phyloP scores from a whole-genome alignment of 208 protist species.

The Trypanosoma vivax region DNA sequence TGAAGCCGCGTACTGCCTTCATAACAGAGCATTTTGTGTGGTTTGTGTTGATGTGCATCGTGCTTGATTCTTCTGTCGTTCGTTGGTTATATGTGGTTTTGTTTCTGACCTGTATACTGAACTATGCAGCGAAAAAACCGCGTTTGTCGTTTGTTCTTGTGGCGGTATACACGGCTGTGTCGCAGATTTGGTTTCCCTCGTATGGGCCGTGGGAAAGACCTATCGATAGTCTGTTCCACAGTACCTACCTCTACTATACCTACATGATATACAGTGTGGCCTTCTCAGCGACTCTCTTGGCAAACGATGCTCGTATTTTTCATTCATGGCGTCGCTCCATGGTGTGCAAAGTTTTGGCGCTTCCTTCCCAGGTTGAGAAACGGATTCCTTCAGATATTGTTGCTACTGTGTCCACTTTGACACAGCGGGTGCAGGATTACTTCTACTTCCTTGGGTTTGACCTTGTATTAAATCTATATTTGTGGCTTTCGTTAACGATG shows the following conservation, averaged over 20 bases:
- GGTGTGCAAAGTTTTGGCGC: constrained; percentile 2
- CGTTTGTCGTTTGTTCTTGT: not conserved
- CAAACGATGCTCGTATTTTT: constrained; percentile 12
- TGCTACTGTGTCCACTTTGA: not conserved
- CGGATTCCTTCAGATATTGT: constrained; percentile 1
- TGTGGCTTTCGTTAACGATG: constrained; percentile 39
- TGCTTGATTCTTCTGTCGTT: constrained; percentile 9
- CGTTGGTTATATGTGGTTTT: constrained; percentile 10
- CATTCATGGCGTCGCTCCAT: constrained; percentile 2
- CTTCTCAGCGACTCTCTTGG: constrained; percentile 13
- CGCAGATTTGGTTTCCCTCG: constrained; percentile 11
- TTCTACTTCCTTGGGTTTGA: constrained; percentile 58
- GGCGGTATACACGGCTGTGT: constrained; percentile 3
- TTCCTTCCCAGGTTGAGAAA: not conserved
- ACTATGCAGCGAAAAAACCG: constrained; percentile 4
- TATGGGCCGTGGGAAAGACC: constrained; percentile 11
- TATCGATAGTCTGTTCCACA: constrained; percentile 4
- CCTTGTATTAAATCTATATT: constrained; percentile 33
- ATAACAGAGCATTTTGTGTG: constrained; percentile 15
- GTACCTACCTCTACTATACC: constrained; percentile 8
- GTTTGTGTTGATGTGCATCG: constrained; percentile 9
- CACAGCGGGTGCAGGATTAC: constrained; percentile 14
- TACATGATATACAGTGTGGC: constrained; percentile 21
- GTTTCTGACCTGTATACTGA: constrained; percentile 13
- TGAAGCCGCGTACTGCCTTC: constrained; percentile 10